Conservation (phyloP, 2,329 filamentous ascomycete genomes). For the Botrytis galanthina region DNA sequence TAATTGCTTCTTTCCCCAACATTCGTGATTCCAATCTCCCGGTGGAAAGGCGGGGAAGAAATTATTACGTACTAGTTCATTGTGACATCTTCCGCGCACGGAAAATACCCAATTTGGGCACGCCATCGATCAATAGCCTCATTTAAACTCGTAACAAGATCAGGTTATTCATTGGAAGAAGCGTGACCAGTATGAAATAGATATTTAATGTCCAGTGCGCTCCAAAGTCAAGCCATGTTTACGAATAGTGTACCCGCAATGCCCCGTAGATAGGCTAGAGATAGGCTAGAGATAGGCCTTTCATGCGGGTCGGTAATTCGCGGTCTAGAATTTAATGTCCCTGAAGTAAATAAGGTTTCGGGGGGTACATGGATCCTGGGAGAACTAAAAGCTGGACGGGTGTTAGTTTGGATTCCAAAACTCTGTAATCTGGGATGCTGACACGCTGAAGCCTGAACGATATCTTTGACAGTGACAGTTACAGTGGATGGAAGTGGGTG, state of each 20-base stretch:
- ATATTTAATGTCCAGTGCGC: not conserved
- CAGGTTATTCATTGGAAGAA: not conserved
- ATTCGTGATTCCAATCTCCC: not conserved
- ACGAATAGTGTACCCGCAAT: not conserved
- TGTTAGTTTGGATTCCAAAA: not conserved
- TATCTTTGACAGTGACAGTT: not conserved
- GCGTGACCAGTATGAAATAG: not conserved
- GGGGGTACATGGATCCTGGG: not conserved
- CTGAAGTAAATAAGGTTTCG: not conserved
- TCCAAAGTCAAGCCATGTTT: not conserved
- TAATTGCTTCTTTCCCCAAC: not conserved
- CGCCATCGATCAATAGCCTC: not conserved
- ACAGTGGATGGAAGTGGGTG: not conserved
- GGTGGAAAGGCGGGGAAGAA: not conserved
- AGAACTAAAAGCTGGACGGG: not conserved
- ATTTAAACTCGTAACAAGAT: constrained; percentile 1
- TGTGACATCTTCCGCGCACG: not conserved
- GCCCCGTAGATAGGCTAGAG: constrained; percentile 3
- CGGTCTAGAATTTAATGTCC: not conserved
- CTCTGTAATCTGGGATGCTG: not conserved
- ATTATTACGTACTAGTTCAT: not conserved
- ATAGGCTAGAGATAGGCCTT: not conserved
- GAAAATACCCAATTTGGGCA: not conserved
- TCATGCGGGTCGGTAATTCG: not conserved
- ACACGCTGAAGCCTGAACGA: not conserved